phyloP scores from a whole-genome alignment of 371 early-diverging fungal genomes.

The Choanephora cucurbitarum region DNA sequence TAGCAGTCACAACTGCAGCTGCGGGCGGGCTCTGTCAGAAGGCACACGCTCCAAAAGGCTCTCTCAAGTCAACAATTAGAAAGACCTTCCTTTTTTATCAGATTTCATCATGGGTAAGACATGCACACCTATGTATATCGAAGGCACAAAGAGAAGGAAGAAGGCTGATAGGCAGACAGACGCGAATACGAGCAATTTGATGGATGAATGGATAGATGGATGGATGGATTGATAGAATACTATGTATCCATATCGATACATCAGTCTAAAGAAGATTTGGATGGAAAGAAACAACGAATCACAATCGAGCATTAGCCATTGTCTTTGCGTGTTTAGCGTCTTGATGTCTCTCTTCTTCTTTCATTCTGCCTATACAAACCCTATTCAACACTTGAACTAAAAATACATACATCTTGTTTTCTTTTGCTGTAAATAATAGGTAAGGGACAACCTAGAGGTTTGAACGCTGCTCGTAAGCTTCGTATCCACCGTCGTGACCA shows the following conservation, averaged over 20 bases:
- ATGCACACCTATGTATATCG: not conserved
- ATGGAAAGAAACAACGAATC: too few relatives aligned
- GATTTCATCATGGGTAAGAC: constrained; percentile 22
- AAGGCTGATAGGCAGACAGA: not conserved
- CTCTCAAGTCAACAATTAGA: constrained; percentile 6
- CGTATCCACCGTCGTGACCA: constrained; percentile 96
- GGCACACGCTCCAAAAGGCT: constrained; percentile 8
- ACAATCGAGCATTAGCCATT: not conserved
- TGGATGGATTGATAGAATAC: not conserved
- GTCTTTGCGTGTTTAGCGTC: not conserved
- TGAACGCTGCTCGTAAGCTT: constrained; percentile 98
- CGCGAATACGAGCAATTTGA: too few relatives aligned
- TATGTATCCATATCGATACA: too few relatives aligned
- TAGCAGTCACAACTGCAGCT: not conserved
- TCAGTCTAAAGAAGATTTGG: too few relatives aligned
- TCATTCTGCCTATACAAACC: not conserved
- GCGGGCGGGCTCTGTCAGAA: not conserved
- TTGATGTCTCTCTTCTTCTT: not conserved
- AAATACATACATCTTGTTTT: too few relatives aligned
- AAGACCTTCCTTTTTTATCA: constrained; percentile 21
- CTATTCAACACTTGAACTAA: too few relatives aligned
- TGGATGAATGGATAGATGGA: not conserved
- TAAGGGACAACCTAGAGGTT: constrained; percentile 96
- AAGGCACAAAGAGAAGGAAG: not conserved
- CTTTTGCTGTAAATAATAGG: constrained; percentile 40